Base-by-base conservation (phyloP, 2,329 filamentous ascomycete genomes). In the Pochonia chlamydosporia region DNA sequence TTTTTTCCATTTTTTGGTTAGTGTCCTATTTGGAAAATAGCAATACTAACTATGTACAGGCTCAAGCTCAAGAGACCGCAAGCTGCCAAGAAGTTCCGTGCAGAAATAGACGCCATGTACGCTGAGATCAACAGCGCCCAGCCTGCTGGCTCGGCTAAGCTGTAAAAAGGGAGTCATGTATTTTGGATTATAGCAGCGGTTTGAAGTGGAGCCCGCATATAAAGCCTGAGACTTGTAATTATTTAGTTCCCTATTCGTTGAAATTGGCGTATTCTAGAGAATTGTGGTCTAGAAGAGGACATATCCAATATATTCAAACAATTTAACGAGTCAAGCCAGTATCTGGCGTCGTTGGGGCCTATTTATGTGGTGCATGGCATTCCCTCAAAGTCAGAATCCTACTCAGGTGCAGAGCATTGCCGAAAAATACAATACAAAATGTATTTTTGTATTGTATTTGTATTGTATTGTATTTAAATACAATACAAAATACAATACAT, bases 21-120 rank as follows among this genome's bases (percentile, higher is more conserved):
- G 16, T 23, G 26, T 18, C 18, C 21, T 23, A n/a, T n/a, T n/a
- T n/a, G n/a, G 21, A 14, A 10, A 33, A 4, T 13, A 30, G 10
- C 3, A 24, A 20, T 25, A 43, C 57, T 63, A 50, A 62, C 43
- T 4, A 14, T 13, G 26, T 18, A 47, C 52, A 82, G 78, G 23
- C 68, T 82, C 21, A 82, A 82, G 63, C 67, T 82, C 40, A 82
- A 82, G 72, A 72, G 79, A 44, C 76, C 76, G 1, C 78, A 80
- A 55, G 67, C 74, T 1, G 74, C 70, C 3, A 75, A 69, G 66
- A 73, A 70, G 2, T 82, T 73, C 65, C 69, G 70, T 47, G 57
- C 62, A 16, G 69, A 81, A 43, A 78, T 82, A 41, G 74, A 77
- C 48, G 66, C 66, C 46, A 73, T 82, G 76, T 82, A 82, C 55